Evolutionary conservation across 352 stramenopile species (phyloP), one percentile per base, ranked within the genome.

Genomic region (Saprolegnia parasitica): DNA sequence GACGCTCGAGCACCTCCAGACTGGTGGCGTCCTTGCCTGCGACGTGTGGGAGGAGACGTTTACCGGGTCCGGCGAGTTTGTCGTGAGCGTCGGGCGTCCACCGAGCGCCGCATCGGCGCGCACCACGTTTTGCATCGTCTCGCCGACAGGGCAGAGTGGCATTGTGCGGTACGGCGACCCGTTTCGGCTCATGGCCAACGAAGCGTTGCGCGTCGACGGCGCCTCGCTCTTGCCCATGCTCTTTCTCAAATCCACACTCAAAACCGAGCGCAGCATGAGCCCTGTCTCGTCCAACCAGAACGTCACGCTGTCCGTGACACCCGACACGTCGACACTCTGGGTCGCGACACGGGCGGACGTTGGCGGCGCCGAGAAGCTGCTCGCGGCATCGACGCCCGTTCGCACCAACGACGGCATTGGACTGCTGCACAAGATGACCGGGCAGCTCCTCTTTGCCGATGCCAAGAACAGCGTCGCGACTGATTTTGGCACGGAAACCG

Each of bases 31-130:
- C 50, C 66, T 95, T 24, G 71, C 80, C 11, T 89, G 80, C 75
- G 92, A 93, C 58, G 77, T 93, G 58, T 92, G 92, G 70, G 83
- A 95, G 63, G 87, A 95, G 76, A 89, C 87, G 16, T 85, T 81
- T 26, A 84, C 84, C 0, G 85, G 87, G 45, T 91, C 83, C 52
- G 78, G 79, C 50, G 87, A 95, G 73, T 95, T 81, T 52, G 62
- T 90, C 56, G 79, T 92, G 40, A 88, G 78, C 9, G 56, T 74
- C 15, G 76, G 77, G n/a, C 52, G 54, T n/a, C 81, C 75, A 0
- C 60, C 75, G 9, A 52, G 71, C 15, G 65, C 56, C 0, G 57
- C 65, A 0, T 76, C 81, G 16, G 80, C 82, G 13, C 74, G 86
- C 21, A 89, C 80, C 67, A 90, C 83, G 6, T 94, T 94, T 66